These are phyloP conservation scores for Zygnema cylindricum DNA, from an alignment of 139 green algal species.

Conservation along the genomic window DNA sequence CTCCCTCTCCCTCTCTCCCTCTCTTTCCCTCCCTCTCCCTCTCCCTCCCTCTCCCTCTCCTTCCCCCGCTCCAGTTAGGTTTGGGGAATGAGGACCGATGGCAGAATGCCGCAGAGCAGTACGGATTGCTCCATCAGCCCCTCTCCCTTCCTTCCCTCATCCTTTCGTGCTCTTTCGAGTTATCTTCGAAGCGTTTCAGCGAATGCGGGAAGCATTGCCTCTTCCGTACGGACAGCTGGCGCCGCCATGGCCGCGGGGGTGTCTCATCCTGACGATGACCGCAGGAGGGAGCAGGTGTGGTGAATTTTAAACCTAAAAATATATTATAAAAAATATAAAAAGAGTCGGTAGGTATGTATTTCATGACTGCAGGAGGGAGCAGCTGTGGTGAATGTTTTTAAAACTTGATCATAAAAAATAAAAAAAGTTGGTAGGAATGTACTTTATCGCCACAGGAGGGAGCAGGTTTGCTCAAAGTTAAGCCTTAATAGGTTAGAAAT, in stretches of 20 bases:
- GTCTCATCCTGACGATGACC: slow-evolving; percentile 7
- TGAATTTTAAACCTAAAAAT: no score
- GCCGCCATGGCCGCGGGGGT: slow-evolving; percentile 29
- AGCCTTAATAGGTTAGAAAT: not conserved
- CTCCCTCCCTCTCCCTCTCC: no score
- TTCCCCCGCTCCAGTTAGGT: no score
- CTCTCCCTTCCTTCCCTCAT: slow-evolving; percentile 23
- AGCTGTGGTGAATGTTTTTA: no score
- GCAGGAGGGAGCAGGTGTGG: slow-evolving; percentile 40
- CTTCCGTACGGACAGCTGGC: slow-evolving; percentile 26
- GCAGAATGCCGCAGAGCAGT: not conserved
- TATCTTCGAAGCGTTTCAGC: slow-evolving; percentile 25
- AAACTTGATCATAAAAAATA: not conserved
- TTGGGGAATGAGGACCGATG: slow-evolving; percentile 43
- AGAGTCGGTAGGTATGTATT: not conserved
- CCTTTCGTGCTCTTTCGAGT: slow-evolving; percentile 25
- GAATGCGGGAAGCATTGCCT: slow-evolving; percentile 33
- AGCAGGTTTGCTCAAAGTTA: slow-evolving; percentile 15
- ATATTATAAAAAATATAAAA: no score
- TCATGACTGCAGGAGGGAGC: slow-evolving; percentile 26
- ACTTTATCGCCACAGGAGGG: slow-evolving; percentile 3
- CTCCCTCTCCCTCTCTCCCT: no score
- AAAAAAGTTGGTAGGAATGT: not conserved
- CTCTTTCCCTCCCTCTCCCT: no score
- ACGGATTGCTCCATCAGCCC: not conserved